Percentiles rank a stretch among this genome's conserved stretches.
Conservation (phyloP, 1,284 basidiomycete species). For the Singerocomus rubriflavus region DNA sequence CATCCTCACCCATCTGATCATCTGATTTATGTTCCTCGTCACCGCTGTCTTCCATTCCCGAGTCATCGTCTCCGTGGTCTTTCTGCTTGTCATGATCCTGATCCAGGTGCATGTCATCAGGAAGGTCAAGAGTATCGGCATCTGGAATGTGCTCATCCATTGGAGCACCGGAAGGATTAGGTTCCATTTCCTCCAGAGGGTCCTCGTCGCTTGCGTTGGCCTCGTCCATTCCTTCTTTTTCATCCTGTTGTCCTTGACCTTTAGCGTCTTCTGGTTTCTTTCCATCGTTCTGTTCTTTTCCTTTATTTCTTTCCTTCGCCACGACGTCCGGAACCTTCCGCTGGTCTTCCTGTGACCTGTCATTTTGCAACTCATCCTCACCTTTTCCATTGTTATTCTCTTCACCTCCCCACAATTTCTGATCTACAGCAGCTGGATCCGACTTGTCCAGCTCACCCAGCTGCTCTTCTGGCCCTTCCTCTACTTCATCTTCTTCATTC, state of each 20-base stretch:
- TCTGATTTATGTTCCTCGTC: slow-evolving; percentile 39
- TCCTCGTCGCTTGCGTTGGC: slow-evolving; percentile 27
- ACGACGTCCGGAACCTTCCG: slow-evolving; percentile 64
- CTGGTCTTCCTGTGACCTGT: slow-evolving; percentile 47
- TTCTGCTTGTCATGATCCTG: slow-evolving; percentile 36
- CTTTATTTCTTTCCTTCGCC: slow-evolving; percentile 53
- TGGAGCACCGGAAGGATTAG: slow-evolving; percentile 56
- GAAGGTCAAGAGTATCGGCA: slow-evolving; percentile 77
- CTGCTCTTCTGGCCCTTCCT: slow-evolving; percentile 76
- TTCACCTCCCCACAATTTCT: slow-evolving; percentile 96
- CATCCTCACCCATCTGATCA: slow-evolving; percentile 40
- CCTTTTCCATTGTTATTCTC: slow-evolving; percentile 48
- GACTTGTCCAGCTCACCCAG: slow-evolving; percentile 81
- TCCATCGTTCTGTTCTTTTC: slow-evolving; percentile 36
- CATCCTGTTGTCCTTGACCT: slow-evolving; percentile 35
- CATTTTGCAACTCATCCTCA: slow-evolving; percentile 51
- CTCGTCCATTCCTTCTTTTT: slow-evolving; percentile 37
- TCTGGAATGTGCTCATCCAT: slow-evolving; percentile 74
- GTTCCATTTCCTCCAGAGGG: slow-evolving; percentile 30
- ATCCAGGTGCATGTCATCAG: slow-evolving; percentile 78
- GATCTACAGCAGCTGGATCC: slow-evolving; percentile 89
- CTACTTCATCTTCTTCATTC: slow-evolving; percentile 53
- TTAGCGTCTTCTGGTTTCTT: slow-evolving; percentile 33
- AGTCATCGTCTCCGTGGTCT: slow-evolving; percentile 30
- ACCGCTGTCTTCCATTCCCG: slow-evolving; percentile 38